Evolutionary conservation across 2,329 filamentous ascomycete species (phyloP).

Genomic region (Graphilbum fragrans): DNA sequence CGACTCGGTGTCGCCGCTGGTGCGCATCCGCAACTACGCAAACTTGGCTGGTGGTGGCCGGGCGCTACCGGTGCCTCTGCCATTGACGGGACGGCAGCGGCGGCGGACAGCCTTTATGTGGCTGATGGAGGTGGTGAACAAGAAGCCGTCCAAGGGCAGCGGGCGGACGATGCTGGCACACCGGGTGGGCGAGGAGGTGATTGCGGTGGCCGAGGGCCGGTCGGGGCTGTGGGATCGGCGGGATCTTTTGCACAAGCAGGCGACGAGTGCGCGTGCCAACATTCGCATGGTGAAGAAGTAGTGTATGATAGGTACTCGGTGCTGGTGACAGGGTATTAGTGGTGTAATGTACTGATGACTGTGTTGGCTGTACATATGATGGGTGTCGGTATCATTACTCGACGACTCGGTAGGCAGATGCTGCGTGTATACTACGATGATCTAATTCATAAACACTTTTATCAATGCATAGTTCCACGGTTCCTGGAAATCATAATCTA

Average conservation of each 20-base stretch:
- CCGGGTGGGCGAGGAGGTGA: conserved; percentile 73
- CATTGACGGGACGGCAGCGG: conserved; percentile 62
- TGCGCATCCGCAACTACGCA: conserved; percentile 64
- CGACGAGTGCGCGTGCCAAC: conserved; percentile 68
- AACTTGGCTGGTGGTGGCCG: conserved; percentile 79
- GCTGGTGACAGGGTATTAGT: too few species aligned
- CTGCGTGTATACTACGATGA: too few species aligned
- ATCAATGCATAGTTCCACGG: too few species aligned
- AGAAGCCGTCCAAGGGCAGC: conserved; percentile 60
- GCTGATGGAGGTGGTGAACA: conserved; percentile 77
- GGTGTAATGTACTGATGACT: too few species aligned
- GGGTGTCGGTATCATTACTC: too few species aligned
- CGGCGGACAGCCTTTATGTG: conserved; percentile 71
- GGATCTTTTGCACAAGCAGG: conserved; percentile 65
- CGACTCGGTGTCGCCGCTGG: conserved; percentile 81
- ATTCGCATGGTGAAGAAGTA: conserved; percentile 23
- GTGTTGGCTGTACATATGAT: too few species aligned
- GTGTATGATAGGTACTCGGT: too few species aligned
- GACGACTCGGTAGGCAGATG: too few species aligned
- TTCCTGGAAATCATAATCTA: too few species aligned
- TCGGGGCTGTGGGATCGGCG: conserved; percentile 79
- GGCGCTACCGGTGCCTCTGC: conserved; percentile 70
- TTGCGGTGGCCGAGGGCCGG: conserved; percentile 77
- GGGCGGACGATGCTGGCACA: conserved; percentile 63
- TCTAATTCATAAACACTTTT: too few species aligned